Conservation (phyloP, 768 basidiomycete species). For the Royoungia palumana region DNA sequence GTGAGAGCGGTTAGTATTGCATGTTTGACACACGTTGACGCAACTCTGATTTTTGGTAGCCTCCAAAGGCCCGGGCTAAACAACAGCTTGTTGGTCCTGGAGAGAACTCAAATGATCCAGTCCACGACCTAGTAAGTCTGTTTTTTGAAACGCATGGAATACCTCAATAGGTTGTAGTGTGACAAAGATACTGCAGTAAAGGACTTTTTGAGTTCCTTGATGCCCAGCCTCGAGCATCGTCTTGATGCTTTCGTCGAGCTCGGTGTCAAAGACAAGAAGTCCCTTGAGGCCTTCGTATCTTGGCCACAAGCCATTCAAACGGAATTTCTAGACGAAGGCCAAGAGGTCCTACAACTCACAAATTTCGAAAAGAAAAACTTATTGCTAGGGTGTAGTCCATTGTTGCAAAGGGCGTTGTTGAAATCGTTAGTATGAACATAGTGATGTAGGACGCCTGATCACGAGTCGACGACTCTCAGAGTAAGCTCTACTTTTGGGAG, state of each 20-base stretch:
- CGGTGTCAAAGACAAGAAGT: conserved; percentile 22
- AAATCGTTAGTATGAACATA: not conserved
- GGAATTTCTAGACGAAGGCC: conserved; percentile 15
- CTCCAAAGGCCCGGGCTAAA: not conserved
- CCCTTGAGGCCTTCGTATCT: conserved; percentile 20
- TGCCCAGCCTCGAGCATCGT: conserved; percentile 20
- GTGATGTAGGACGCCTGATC: not conserved
- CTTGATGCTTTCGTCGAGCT: conserved; percentile 17
- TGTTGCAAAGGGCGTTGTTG: conserved; percentile 5
- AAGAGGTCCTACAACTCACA: conserved; percentile 14
- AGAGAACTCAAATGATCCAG: not conserved
- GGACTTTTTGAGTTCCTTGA: conserved; percentile 19
- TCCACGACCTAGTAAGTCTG: not conserved
- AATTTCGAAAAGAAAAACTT: conserved; percentile 19
- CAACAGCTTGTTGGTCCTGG: not conserved
- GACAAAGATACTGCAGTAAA: not conserved
- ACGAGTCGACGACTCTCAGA: no score
- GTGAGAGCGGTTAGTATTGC: not conserved
- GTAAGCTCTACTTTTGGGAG: no score
- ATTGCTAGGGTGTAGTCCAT: conserved; percentile 7
- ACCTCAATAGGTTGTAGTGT: not conserved
- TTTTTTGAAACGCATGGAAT: conserved; percentile 1
- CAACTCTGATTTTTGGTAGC: not conserved
- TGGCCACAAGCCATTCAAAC: conserved; percentile 19
- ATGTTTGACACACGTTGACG: not conserved